phyloP scores from a whole-genome alignment of 2,329 filamentous ascomycete genomes.

The Diatrype stigma region DNA sequence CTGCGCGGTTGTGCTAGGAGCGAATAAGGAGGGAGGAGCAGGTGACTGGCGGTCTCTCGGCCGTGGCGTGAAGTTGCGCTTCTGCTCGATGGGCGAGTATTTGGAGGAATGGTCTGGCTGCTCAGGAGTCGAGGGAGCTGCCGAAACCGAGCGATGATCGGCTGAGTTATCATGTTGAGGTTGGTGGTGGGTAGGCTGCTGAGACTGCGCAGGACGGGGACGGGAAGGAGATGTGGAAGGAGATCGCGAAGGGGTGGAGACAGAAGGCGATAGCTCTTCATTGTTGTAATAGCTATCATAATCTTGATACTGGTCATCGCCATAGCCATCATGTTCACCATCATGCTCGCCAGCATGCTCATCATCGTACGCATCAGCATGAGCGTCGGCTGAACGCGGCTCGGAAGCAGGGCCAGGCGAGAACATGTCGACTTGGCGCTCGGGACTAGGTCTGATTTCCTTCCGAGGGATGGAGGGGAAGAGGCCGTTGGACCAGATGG shows the following conservation, averaged over 20 bases:
- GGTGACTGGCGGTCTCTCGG: conserved; percentile 18
- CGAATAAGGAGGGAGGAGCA: conserved; percentile 34
- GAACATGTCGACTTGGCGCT: conserved; percentile 30
- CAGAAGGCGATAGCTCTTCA: neutral
- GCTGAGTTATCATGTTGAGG: too few relatives aligned
- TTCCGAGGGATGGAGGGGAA: conserved; percentile 31
- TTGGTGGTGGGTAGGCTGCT: too few relatives aligned
- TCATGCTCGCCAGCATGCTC: too few relatives aligned
- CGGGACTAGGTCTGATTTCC: conserved; percentile 28
- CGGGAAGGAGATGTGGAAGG: conserved; percentile 1
- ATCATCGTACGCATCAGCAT: too few relatives aligned
- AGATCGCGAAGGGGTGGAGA: conserved; percentile 3
- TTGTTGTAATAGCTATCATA: too few relatives aligned
- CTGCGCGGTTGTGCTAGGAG: conserved; percentile 1
- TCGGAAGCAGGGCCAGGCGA: conserved; percentile 26
- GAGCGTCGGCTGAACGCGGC: neutral
- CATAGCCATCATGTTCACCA: too few relatives aligned
- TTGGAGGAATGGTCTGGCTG: conserved; percentile 24
- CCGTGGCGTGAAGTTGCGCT: conserved; percentile 45
- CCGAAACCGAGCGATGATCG: conserved; percentile 2
- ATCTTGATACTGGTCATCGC: too few relatives aligned
- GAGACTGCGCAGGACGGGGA: neutral
- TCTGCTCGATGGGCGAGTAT: conserved; percentile 39
- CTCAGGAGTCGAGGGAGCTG: conserved; percentile 5
- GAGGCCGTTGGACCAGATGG: conserved; percentile 24